Evolutionary conservation across 768 basidiomycete genomes (phyloP), one percentile per base, ranked within the genome.

Genomic region (Boletus vinaceobasis): DNA sequence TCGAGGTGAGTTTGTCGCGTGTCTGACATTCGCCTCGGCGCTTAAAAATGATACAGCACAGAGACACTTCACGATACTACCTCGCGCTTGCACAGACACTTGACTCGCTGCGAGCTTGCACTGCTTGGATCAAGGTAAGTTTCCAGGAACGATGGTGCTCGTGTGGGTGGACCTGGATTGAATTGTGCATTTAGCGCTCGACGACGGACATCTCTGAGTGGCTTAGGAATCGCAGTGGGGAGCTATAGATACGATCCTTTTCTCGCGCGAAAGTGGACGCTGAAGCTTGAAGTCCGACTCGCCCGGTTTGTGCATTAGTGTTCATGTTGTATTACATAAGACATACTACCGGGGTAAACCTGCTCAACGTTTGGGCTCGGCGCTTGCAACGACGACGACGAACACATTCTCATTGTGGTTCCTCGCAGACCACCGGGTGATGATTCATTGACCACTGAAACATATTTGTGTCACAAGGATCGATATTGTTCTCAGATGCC

Each of bases 41-140:
- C 36, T 57, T 6, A 51, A 43, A 13, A 35, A 19, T 32, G 55
- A 33, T 33, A 29, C 55, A 87, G 83, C 76, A 76, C 65, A 87
- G 83, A 71, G 84, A 90, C 69, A 83, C 77, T 7, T 83, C 85
- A 49, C 88, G 85, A 69, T 90, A 83, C 72, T 74, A 77, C 61
- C 74, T 86, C 66, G 73, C 77, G 2, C 73, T 92, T 43, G 75
- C 79, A 1, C 90, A 93, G 66, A 77, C 80, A 7, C 61, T 90
- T 61, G 92, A 93, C 61, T 76, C 76, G 2, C 82, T 93, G 60
- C 75, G 77, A 7, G 79, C 87, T 1, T 79, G 79, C 40, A 73
- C 76, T 10, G 79, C 77, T 15, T 88, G 83, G 77, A 75, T 90
- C 37, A 74, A 85, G 74, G 87, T 87, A 60, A 56, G 68, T 67